Evolutionary conservation across 1,284 basidiomycete genomes (phyloP).

Genomic region (Phellopilus nigrolimitatus): DNA sequence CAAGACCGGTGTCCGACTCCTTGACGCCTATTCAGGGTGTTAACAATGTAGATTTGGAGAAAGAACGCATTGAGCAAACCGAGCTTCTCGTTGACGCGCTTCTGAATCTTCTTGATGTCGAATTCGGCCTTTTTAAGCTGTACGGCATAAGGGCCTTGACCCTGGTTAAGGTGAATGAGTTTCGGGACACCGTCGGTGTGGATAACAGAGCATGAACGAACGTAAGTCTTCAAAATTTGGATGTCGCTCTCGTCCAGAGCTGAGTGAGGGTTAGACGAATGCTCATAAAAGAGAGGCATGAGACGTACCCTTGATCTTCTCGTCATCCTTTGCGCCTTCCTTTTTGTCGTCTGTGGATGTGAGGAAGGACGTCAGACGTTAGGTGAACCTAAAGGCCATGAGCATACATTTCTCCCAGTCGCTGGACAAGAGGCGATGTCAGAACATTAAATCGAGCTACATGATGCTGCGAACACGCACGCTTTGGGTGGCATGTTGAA

Average conservation of each 20-base stretch:
- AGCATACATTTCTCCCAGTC: slow-evolving; percentile 95
- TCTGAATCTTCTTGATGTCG: slow-evolving; percentile 96
- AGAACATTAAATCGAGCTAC: slow-evolving; percentile 32
- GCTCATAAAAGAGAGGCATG: neutral
- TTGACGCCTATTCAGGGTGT: slow-evolving; percentile 65
- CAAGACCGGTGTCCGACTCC: slow-evolving; percentile 97
- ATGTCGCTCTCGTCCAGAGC: slow-evolving; percentile 98
- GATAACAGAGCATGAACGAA: slow-evolving; percentile 30
- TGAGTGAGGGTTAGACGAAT: slow-evolving; percentile 26
- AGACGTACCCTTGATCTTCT: slow-evolving; percentile 83
- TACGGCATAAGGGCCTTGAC: slow-evolving; percentile 95
- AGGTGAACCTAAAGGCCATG: slow-evolving; percentile 8
- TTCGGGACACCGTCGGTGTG: too few relatives aligned
- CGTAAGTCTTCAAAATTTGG: slow-evolving; percentile 98
- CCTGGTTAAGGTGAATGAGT: slow-evolving; percentile 53
- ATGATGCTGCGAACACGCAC: slow-evolving; percentile 37
- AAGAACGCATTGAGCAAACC: slow-evolving; percentile 41
- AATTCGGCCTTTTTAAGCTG: slow-evolving; percentile 86
- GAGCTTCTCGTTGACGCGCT: slow-evolving; percentile 95
- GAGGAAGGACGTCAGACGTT: slow-evolving; percentile 21
- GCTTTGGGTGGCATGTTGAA: slow-evolving; percentile 78
- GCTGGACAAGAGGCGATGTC: slow-evolving; percentile 36
- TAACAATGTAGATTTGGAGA: slow-evolving; percentile 5
- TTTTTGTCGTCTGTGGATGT: slow-evolving; percentile 81
- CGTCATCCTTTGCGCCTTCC: slow-evolving; percentile 77